Percentiles rank a stretch among this genome's conserved stretches.
Evolutionary conservation across 148 eudicot species (phyloP).

Genomic region (Drosera capensis): DNA sequence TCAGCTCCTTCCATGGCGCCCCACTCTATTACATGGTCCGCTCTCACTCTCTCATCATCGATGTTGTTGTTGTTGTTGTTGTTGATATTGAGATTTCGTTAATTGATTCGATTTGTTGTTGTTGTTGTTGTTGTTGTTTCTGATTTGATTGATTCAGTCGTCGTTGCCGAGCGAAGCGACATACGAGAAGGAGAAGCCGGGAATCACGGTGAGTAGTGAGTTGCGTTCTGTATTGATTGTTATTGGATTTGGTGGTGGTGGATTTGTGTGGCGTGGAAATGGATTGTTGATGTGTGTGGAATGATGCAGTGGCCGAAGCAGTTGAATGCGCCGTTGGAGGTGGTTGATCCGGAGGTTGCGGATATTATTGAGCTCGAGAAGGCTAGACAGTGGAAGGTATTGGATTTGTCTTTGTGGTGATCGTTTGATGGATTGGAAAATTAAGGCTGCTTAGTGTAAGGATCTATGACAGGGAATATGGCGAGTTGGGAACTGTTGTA

Average conservation of each 20-base stretch:
- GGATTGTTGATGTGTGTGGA: neutral
- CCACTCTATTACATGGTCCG: constrained; percentile 56
- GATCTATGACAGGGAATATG: no score
- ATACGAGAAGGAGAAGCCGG: constrained; percentile 44
- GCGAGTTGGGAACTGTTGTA: no score
- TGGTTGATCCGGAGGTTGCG: constrained; percentile 88
- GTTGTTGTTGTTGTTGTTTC: constrained; percentile 1
- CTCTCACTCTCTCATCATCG: neutral
- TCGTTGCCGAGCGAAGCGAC: constrained; percentile 47
- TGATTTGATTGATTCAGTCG: constrained; percentile 22
- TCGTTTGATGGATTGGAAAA: neutral
- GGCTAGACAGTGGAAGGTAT: constrained; percentile 95
- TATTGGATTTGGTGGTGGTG: neutral
- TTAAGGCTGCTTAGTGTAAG: neutral
- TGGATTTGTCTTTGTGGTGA: neutral
- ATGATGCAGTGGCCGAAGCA: constrained; percentile 82
- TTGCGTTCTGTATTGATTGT: neutral
- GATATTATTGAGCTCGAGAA: constrained; percentile 90
- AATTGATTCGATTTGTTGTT: neutral
- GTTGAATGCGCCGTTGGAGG: constrained; percentile 80
- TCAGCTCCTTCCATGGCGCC: constrained; percentile 40
- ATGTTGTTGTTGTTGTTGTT: neutral
- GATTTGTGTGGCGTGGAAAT: neutral
- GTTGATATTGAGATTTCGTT: neutral
- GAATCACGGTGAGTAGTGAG: constrained; percentile 61